A percentile compares a stretch with the other conserved stretches of the same genome.
Conservation (phyloP, 768 basidiomycete genomes). For the Hypholoma fasciculare region DNA sequence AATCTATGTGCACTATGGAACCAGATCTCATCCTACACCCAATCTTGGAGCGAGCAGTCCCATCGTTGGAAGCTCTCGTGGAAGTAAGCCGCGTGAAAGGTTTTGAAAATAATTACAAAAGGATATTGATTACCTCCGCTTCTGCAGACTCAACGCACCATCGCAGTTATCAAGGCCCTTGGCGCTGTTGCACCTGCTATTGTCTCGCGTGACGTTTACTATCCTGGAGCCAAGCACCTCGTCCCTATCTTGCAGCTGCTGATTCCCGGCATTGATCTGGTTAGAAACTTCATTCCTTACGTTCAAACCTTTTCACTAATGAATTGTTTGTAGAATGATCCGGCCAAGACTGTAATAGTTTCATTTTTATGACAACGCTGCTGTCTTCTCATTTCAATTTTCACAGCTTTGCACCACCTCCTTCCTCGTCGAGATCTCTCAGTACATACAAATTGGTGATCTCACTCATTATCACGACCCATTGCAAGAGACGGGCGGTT, state of each 20-base stretch:
- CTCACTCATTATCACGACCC: slow-evolving; percentile 41
- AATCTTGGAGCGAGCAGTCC: slow-evolving; percentile 80
- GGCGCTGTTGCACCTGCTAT: slow-evolving; percentile 80
- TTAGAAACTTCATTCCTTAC: slow-evolving; percentile 30
- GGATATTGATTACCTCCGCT: not conserved
- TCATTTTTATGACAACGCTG: slow-evolving; percentile 4
- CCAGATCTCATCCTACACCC: slow-evolving; percentile 84
- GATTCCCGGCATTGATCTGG: slow-evolving; percentile 86
- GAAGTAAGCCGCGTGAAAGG: slow-evolving; percentile 49
- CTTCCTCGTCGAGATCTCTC: slow-evolving; percentile 73
- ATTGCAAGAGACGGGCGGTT: slow-evolving; percentile 7
- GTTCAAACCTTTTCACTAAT: not conserved
- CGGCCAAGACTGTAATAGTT: slow-evolving; percentile 63
- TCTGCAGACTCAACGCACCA: slow-evolving; percentile 75
- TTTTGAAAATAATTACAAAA: not conserved
- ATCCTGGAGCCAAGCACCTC: slow-evolving; percentile 80
- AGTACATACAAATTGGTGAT: slow-evolving; percentile 75
- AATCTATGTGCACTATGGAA: slow-evolving; percentile 82
- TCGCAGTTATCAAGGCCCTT: slow-evolving; percentile 83
- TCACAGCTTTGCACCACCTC: slow-evolving; percentile 69
- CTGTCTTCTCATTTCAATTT: slow-evolving; percentile 3
- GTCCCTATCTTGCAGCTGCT: slow-evolving; percentile 78
- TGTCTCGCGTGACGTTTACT: slow-evolving; percentile 77
- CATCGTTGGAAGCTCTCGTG: slow-evolving; percentile 84
- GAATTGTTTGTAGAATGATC: slow-evolving; percentile 58